A percentile compares a stretch with the other conserved stretches of the same genome.
phyloP scores from a whole-genome alignment of 108 stramenopile genomes.

The Skeletonema marinoi region DNA sequence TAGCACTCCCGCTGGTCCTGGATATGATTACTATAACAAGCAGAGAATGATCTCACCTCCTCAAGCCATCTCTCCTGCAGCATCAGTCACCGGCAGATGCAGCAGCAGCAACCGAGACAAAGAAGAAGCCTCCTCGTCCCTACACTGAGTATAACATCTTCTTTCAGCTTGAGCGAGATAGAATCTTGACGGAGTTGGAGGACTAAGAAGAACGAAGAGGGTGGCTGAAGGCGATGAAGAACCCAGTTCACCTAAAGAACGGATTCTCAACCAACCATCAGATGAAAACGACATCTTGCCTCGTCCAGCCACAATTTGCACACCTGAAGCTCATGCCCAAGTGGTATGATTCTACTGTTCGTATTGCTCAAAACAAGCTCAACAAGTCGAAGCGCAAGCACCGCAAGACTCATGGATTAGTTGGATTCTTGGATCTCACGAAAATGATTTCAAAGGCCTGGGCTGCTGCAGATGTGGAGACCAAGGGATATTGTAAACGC shows the following conservation, averaged over 20 bases:
- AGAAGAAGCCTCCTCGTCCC: conserved; percentile 38
- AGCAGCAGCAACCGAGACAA: not conserved
- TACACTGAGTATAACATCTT: conserved; percentile 51
- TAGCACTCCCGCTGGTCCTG: not conserved
- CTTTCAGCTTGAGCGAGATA: conserved; percentile 44
- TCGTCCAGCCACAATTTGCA: conserved; percentile 37
- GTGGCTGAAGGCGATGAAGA: conserved; percentile 5
- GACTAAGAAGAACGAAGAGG: conserved; percentile 11
- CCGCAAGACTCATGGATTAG: conserved; percentile 46
- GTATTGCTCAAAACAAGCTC: conserved; percentile 26
- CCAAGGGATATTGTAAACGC: conserved; percentile 60
- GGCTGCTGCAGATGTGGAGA: conserved; percentile 50
- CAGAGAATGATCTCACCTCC: not conserved
- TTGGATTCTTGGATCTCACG: conserved; percentile 42
- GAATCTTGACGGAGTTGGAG: conserved; percentile 36
- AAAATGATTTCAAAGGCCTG: conserved; percentile 56
- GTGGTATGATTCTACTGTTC: conserved; percentile 44
- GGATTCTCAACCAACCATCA: conserved; percentile 29
- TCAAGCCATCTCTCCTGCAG: not conserved
- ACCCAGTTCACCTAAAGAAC: not conserved
- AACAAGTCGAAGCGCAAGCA: conserved; percentile 40
- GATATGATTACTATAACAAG: not conserved
- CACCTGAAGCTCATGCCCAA: conserved; percentile 26
- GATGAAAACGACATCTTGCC: conserved; percentile 44
- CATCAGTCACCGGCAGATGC: not conserved